phyloP scores from a whole-genome alignment of 1,139 yeast genomes.

The Meyerozyma athensensis region DNA sequence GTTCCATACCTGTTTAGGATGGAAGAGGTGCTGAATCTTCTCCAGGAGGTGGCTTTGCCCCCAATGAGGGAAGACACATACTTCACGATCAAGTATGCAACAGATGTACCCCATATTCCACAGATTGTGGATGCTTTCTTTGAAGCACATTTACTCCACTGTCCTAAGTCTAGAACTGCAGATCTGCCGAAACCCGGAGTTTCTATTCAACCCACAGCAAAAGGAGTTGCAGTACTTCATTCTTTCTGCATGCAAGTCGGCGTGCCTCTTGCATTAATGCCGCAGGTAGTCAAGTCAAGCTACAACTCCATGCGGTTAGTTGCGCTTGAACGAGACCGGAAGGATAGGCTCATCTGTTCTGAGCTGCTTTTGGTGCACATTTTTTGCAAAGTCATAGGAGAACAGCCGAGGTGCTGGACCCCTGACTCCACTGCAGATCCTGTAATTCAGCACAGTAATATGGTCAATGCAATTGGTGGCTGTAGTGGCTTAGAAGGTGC shows the following conservation, averaged over 20 bases:
- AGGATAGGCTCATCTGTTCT: constrained; percentile 64
- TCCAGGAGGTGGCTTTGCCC: background rate
- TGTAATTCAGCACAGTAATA: background rate
- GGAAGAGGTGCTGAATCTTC: constrained; percentile 4
- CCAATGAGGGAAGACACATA: background rate
- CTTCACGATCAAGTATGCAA: background rate
- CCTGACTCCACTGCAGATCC: constrained; percentile 38
- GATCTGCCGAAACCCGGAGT: constrained; percentile 37
- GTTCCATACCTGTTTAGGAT: constrained; percentile 3
- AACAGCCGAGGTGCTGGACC: constrained; percentile 64
- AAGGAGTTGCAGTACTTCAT: constrained; percentile 72
- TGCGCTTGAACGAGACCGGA: constrained; percentile 58
- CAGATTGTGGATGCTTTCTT: constrained; percentile 58
- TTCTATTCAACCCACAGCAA: constrained; percentile 81
- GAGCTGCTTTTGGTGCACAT: constrained; percentile 61
- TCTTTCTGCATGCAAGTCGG: constrained; percentile 59
- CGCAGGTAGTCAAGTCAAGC: constrained; percentile 45
- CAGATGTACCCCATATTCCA: constrained; percentile 30
- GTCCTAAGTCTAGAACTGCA: constrained; percentile 70
- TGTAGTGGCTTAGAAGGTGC: background rate
- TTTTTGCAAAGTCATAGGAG: constrained; percentile 63
- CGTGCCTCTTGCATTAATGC: constrained; percentile 31
- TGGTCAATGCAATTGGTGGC: background rate
- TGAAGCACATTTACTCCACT: constrained; percentile 66
- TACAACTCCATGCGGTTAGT: constrained; percentile 74